Evolutionary conservation across 306 rosid species (phyloP).

Genomic region (Casuarina equisetifolia): DNA sequence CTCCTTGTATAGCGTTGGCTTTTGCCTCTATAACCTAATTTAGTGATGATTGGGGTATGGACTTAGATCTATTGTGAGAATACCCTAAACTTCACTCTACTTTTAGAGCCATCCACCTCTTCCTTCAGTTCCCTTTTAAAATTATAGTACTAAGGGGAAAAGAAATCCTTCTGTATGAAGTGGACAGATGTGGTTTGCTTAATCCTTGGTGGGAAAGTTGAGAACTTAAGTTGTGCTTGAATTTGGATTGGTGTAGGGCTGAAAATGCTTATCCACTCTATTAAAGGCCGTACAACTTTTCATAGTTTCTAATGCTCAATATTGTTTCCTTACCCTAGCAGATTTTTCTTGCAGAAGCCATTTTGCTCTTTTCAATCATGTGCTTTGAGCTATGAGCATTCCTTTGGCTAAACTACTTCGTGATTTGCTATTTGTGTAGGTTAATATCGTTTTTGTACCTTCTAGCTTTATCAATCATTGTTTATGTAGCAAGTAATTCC

Average conservation of each 20-base stretch:
- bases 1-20: slow-evolving; percentile 11
- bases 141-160: slow-evolving; percentile 1
- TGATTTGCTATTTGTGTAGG: slow-evolving; percentile 54
- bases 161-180: not conserved
- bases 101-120: slow-evolving; percentile 20
- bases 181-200: slow-evolving; percentile 11
- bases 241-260: slow-evolving; percentile 41
- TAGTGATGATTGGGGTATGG: slow-evolving; percentile 16
- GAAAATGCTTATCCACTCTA: slow-evolving; percentile 43
- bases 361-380: slow-evolving; percentile 52
- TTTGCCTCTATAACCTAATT: slow-evolving; percentile 15
- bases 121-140: slow-evolving; percentile 13
- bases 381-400: slow-evolving; percentile 59
- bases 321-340: slow-evolving; percentile 67
- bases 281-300: slow-evolving; percentile 33
- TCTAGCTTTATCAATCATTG: slow-evolving; percentile 5
- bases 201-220: slow-evolving; percentile 32
- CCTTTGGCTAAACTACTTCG: slow-evolving; percentile 57
- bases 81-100: slow-evolving; percentile 20
- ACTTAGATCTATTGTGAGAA: slow-evolving; percentile 20
- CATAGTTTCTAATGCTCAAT: slow-evolving; percentile 55
- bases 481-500: not conserved
- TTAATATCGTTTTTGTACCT: slow-evolving; percentile 35
- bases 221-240: slow-evolving; percentile 32
- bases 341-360: slow-evolving; percentile 69